Evolutionary conservation across 208 protist species (phyloP), one percentile per base, ranked within the genome.

Genomic region (Leishmania martiniquensis): DNA sequence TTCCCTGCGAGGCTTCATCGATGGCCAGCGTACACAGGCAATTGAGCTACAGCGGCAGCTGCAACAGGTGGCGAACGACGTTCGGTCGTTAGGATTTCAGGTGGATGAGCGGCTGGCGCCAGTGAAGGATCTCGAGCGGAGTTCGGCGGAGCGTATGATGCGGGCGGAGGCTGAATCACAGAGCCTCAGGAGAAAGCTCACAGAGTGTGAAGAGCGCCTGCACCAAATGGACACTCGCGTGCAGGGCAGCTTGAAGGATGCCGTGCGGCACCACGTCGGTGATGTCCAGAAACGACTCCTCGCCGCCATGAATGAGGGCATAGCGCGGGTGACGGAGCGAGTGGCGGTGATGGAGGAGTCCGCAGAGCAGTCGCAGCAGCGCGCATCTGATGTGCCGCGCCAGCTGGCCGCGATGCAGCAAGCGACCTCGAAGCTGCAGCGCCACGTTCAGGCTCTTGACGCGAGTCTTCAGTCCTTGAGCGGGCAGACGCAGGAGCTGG

Each of bases 41-140:
- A 29, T 87, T 22, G 86, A 88, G 42, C 57, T 85, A 47, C 88
- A 92, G 76, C 63, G 84, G 72, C 72, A 83, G 79, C 86, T 91
- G 75, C 71, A 78, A 47, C 77, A 79, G 63, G 62, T 67, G 57
- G 78, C 72, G 12, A 66, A 67, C n/a, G 76, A 77, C 47, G 13
- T 83, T 63, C 60, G 67, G 45, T 52, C 22, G 55, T 3, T 78
- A 45, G 72, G 59, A 44, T 29, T 51, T 22, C 63, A 47, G 4
- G 45, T 84, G 62, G 69, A 76, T 57, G 74, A 79, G 74, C 76
- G 65, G 59, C 34, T 84, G 59, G 49, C 44, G 65, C 45, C 75
- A n/a, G 44, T 82, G 2, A 45, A 63, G 49, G 69, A 86, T 32
- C 37, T 77, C 44, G 59, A 77, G 71, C 44, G 67, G 55, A 66